phyloP scores from a whole-genome alignment of 805 yeast genomes.

The Suhomyces prunicola region DNA sequence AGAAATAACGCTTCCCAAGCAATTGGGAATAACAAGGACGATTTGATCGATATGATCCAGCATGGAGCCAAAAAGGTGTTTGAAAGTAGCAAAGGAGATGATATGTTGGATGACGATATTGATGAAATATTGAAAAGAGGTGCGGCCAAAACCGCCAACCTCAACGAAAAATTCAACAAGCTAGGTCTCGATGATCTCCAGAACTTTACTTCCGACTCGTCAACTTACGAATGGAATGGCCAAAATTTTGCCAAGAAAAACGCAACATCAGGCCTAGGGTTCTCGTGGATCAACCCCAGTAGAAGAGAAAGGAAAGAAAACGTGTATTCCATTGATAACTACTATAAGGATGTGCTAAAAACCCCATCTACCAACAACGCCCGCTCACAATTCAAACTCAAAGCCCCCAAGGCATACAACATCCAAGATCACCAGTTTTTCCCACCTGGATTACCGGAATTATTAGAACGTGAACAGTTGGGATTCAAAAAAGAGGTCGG shows the following conservation, averaged over 20 bases:
- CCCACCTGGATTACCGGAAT: constrained; percentile 48
- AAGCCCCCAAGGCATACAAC: constrained; percentile 61
- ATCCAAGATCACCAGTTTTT: constrained; percentile 76
- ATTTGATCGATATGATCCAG: constrained; percentile 90
- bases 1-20: constrained; percentile 43
- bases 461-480: constrained; percentile 63
- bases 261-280: constrained; percentile 32
- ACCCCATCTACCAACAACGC: constrained; percentile 29
- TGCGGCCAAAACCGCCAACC: constrained; percentile 70
- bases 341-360: constrained; percentile 64
- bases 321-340: constrained; percentile 72
- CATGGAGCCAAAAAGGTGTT: constrained; percentile 92
- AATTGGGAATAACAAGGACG: constrained; percentile 71
- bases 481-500: constrained; percentile 59
- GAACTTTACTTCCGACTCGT: constrained; percentile 81
- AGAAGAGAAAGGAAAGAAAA: constrained; percentile 77
- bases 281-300: constrained; percentile 71
- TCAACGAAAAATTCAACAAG: constrained; percentile 79
- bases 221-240: constrained; percentile 98
- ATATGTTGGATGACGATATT: constrained; percentile 61
- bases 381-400: constrained; percentile 29
- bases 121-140: constrained; percentile 81
- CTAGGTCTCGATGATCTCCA: constrained; percentile 92
- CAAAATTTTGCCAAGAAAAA: constrained; percentile 66
- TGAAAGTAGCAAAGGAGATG: constrained; percentile 41